Conservation (phyloP, 495 filamentous ascomycete species). For the Cercophora newfieldiana region DNA sequence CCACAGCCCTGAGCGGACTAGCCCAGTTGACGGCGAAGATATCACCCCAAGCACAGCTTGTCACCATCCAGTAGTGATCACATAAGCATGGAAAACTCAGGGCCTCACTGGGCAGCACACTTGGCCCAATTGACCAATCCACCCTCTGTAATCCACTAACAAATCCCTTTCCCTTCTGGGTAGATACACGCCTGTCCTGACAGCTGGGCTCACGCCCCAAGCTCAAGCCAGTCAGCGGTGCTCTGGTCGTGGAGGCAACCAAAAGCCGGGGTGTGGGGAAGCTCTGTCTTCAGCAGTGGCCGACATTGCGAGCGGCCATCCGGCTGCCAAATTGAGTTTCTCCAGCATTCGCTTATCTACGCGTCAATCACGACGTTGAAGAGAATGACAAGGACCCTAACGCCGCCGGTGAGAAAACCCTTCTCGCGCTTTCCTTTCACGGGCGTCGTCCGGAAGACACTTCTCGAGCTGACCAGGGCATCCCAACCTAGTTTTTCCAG, state of each 20-base stretch:
- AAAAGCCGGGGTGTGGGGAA: background rate
- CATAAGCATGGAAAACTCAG: background rate
- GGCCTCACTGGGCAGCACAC: background rate
- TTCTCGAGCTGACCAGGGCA: background rate
- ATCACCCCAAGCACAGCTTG: background rate
- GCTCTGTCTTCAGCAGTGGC: background rate
- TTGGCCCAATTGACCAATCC: background rate
- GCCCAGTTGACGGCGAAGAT: background rate
- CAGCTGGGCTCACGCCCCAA: background rate
- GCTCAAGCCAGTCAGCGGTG: background rate
- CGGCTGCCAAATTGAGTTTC: constrained; percentile 5
- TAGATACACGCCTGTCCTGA: background rate
- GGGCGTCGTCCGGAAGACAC: background rate
- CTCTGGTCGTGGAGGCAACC: background rate
- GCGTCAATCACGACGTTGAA: background rate
- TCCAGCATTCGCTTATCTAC: constrained; percentile 2
- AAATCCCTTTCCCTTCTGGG: background rate
- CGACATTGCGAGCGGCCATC: constrained; percentile 6
- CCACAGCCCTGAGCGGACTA: background rate
- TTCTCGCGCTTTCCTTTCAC: background rate
- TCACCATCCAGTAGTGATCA: background rate
- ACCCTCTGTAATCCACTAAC: background rate
- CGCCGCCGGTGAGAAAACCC: background rate
- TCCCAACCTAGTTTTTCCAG: constrained; percentile 1
- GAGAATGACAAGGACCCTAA: background rate